Evolutionary conservation across 345 rosid genomes (phyloP), one percentile per base, ranked within the genome.

Genomic region (Psidium guajava): DNA sequence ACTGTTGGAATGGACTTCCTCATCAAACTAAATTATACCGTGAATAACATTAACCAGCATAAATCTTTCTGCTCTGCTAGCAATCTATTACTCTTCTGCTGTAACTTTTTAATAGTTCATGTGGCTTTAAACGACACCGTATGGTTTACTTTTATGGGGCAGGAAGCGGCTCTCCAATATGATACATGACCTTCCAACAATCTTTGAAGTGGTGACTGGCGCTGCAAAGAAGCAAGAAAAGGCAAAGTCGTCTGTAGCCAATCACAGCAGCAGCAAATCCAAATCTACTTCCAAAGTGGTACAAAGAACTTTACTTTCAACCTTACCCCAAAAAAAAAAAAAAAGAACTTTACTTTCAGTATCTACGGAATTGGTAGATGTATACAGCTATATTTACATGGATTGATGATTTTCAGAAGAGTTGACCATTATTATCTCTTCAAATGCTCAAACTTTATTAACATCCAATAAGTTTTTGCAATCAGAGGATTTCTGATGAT

Each of bases 181-280:
- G 97, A 91, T 94, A 55, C 92, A 93, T 83, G 97, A 94, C 8
- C 92, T 92, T 57, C 95, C 94, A 28, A 92, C 97, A 13, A 85
- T 94, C 86, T 93, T 90, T 82, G 97, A 94, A 88, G 89, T 92
- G 88, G 97, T 94, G 77, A 92, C 90, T 82, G 94, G 95, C 61
- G 58, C 87, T 42, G 90, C 87, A 11, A 92, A 91, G 91, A 92
- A 91, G 85, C 91, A 90, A 86, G 84, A 77, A 21, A 91, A 90
- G 88, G 94, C 92, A 87, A 94, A 91, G 86, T 90, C 95, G 18
- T 90, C 91, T 10, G 90, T 85, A 81, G 85, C 93, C 61, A 93
- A 92, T 87, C 91, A 90, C 55, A 90, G 90, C 64, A 89, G 89
- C 89, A 91, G 86, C 91, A 92, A 91, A 86, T 89, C 94, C 77